Base-by-base conservation (phyloP, 352 stramenopile species). In the Phytophthora macrochlamydospora region DNA sequence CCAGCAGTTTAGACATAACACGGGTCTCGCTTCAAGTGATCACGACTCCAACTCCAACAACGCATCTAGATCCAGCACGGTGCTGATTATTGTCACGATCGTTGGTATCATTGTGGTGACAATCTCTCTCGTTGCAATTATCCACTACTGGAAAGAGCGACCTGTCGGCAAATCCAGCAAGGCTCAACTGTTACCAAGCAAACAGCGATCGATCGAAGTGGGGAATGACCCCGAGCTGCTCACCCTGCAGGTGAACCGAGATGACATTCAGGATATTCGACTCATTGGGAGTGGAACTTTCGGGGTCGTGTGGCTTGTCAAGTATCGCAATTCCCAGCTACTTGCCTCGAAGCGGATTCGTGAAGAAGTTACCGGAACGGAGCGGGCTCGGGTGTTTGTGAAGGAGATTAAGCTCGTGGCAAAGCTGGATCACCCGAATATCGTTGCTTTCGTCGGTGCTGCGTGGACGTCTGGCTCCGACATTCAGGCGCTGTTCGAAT, bases 361-460 rank as follows among this genome's bases (percentile, higher is more conserved):
- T 31, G 45, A 65, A 32, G 54, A 64, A 49, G 9, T 1, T 18
- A 7, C 40, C 6, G 38, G 42, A 7, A 53, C 56, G 7, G 52
- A 62, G 37, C 46, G 33, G 6, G 61, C 46, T 6, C 54, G 67
- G 13, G 32, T 13, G 45, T 81, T 81, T 24, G 59, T 75, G 5
- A 57, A 73, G 6, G 66, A 80, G 30, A 77, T 80, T n/a, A 77
- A 73, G 51, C 62, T 81, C 14, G 55, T 70, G 14, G 62, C 69
- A 3, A 50, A 53, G 11, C 49, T 75, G 8, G 62, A 72, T 13
- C 68, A 75, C 24, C 48, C 53, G 2, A 75, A 76, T n/a, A 75
- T 81, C 42, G 63, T 75, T 6, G 31, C 59, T 2, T 69, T 81
- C 9, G 58, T 75, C 18, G 73, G 70, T 11, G 61, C 59, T 46